These are phyloP conservation scores for Rhynchospora tenuis DNA, from an alignment of 176 grass and related monocot species.

Conservation along the genomic window DNA sequence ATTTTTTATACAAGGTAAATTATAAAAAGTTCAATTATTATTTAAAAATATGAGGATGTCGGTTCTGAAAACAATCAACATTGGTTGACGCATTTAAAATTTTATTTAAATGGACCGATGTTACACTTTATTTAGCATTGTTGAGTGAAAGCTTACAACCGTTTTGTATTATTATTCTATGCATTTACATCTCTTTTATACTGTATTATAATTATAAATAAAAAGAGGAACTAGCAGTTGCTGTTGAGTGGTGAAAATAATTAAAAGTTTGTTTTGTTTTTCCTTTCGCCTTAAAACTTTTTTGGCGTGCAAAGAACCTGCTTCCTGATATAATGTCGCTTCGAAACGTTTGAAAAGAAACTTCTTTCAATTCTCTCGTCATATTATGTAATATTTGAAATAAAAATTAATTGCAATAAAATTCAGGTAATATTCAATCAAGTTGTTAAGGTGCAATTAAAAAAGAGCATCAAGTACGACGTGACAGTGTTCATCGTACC, in stretches of 20 bases:
- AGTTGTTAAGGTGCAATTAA: background rate
- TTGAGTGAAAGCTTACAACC: background rate
- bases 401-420: background rate
- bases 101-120: background rate
- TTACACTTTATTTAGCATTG: too few relatives aligned
- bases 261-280: background rate
- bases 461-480: background rate
- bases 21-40: background rate
- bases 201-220: background rate
- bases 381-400: background rate
- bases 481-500: background rate
- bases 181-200: background rate
- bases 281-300: background rate
- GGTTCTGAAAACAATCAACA: background rate
- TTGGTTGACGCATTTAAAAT: background rate
- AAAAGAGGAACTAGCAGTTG: background rate
- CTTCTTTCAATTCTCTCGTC: background rate
- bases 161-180: background rate
- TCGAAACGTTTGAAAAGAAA: background rate
- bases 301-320: background rate
- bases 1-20: background rate
- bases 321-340: background rate
- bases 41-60: background rate
- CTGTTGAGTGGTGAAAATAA: background rate
- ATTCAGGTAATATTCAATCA: background rate